These are phyloP conservation scores for Trametes coccinea DNA, from an alignment of 768 basidiomycete species.

Conservation along the genomic window DNA sequence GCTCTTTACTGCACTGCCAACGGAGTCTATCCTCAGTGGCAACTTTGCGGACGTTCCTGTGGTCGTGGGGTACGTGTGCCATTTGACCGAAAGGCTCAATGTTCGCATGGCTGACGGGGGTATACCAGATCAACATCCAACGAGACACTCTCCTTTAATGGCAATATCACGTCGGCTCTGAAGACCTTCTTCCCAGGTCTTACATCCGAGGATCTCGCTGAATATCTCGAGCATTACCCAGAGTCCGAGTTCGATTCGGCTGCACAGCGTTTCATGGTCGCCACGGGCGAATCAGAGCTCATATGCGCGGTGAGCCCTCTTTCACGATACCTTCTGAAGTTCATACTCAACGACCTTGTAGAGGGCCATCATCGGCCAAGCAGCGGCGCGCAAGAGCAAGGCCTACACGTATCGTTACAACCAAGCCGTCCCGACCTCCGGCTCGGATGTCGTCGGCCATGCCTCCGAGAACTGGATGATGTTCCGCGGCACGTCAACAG, in stretches of 20 bases:
- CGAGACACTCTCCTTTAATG: slow-evolving; percentile 51
- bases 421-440: slow-evolving; percentile 48
- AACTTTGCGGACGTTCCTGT: slow-evolving; percentile 53
- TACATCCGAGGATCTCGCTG: slow-evolving; percentile 39
- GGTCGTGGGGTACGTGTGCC: slow-evolving; percentile 52
- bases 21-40: slow-evolving; percentile 44
- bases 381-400: slow-evolving; percentile 36
- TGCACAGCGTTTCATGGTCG: slow-evolving; percentile 43
- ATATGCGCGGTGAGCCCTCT: slow-evolving; percentile 52
- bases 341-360: neutral
- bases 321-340: neutral
- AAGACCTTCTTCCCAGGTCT: slow-evolving; percentile 47
- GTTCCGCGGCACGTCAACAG: slow-evolving; percentile 61
- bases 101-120: neutral
- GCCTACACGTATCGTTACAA: slow-evolving; percentile 63
- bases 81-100: neutral
- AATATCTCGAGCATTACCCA: slow-evolving; percentile 45
- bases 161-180: slow-evolving; percentile 40
- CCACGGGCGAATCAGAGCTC: slow-evolving; percentile 51
- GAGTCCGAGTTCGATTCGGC: slow-evolving; percentile 44
- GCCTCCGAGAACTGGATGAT: slow-evolving; percentile 71
- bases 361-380: slow-evolving; percentile 47
- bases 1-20: slow-evolving; percentile 52
- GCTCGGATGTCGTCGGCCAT: slow-evolving; percentile 41
- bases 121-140: slow-evolving; percentile 52